Conservation (phyloP, 331 rosid species). For the Quercus phellos region DNA sequence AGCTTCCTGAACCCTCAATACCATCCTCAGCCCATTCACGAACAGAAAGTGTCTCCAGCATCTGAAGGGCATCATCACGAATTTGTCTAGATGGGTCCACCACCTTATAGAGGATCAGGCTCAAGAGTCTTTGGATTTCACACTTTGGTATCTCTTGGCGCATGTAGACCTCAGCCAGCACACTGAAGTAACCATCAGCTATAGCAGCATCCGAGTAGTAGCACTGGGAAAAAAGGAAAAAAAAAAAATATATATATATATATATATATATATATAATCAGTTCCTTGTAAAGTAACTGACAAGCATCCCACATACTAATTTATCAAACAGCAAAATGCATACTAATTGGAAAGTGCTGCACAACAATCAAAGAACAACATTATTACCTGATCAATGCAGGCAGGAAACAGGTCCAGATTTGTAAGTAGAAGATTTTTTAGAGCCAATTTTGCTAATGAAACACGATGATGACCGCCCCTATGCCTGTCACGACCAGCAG, state of each 20-base stretch:
- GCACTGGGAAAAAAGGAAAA: conserved; percentile 49
- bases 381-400: conserved; percentile 90
- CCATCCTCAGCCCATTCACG: conserved; percentile 99
- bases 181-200: conserved; percentile 98
- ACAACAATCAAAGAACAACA: conserved; percentile 7
- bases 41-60: conserved; percentile 98
- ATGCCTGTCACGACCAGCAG: conserved; percentile 88
- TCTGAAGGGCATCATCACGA: conserved; percentile 99
- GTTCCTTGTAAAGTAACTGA: too few species aligned
- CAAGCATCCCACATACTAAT: neutral
- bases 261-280: too few species aligned
- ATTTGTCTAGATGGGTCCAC: conserved; percentile 98
- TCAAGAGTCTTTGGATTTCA: conserved; percentile 90
- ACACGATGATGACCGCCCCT: conserved; percentile 88
- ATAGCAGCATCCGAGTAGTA: conserved; percentile 93
- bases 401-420: conserved; percentile 97
- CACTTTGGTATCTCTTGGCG: conserved; percentile 98
- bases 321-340: neutral
- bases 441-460: conserved; percentile 82
- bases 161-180: conserved; percentile 98
- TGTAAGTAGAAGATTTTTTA: conserved; percentile 86
- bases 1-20: conserved; percentile 87
- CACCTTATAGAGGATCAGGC: conserved; percentile 96
- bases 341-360: neutral
- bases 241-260: too few species aligned